Conservation (phyloP, 257 asterid genomes). For the Lithospermum erythrorhizon region DNA sequence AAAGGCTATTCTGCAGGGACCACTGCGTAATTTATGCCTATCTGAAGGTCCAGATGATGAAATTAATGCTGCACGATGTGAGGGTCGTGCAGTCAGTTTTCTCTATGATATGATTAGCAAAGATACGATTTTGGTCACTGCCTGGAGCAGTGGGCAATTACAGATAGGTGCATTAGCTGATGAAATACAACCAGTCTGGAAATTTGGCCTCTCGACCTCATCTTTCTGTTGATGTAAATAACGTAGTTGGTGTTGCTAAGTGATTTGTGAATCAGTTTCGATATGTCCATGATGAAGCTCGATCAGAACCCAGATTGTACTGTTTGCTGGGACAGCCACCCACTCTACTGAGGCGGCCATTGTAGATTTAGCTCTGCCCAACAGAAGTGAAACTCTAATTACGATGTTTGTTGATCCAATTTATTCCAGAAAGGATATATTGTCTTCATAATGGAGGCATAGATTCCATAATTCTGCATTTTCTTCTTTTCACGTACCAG, state of each 20-base stretch:
- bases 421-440: slow-evolving; percentile 62
- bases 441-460: slow-evolving; percentile 77
- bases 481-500: slow-evolving; percentile 72
- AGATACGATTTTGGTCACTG: slow-evolving; percentile 70
- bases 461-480: slow-evolving; percentile 74
- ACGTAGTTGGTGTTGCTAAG: slow-evolving; percentile 60
- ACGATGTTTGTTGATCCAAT: slow-evolving; percentile 57
- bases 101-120: slow-evolving; percentile 62
- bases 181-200: slow-evolving; percentile 90
- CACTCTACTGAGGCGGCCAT: slow-evolving; percentile 65
- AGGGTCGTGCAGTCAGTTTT: slow-evolving; percentile 76
- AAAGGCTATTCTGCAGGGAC: slow-evolving; percentile 47
- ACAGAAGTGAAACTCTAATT: slow-evolving; percentile 28
- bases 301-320: slow-evolving; percentile 38
- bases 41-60: slow-evolving; percentile 28
- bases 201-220: slow-evolving; percentile 50
- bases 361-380: slow-evolving; percentile 80
- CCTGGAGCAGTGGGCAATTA: slow-evolving; percentile 77
- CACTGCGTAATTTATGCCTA: slow-evolving; percentile 39
- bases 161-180: slow-evolving; percentile 84
- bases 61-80: slow-evolving; percentile 29
- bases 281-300: slow-evolving; percentile 24
- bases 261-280: slow-evolving; percentile 73
- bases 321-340: slow-evolving; percentile 78
- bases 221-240: slow-evolving; percentile 47